Evolutionary conservation across 176 grass and related monocot genomes (phyloP), one percentile per base, ranked within the genome.

Genomic region (Oryza longistaminata): DNA sequence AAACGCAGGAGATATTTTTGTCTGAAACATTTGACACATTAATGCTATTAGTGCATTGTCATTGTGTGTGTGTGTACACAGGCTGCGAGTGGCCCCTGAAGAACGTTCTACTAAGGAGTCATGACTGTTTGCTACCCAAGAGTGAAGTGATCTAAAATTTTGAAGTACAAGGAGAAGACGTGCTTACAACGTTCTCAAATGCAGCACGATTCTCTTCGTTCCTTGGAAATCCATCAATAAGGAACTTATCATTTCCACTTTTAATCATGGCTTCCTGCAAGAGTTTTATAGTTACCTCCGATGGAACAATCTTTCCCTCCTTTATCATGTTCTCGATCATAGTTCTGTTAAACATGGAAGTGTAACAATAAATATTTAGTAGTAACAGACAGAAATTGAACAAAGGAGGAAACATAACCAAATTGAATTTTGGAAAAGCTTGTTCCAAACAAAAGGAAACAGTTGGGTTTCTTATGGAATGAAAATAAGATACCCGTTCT

Each of bases 261-360:
- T 92, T 91, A 46, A 86, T 75, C 85, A 94, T 94, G 35, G 90
- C 93, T 26, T 79, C 79, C 81, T 94, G 87, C 84, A 94, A 75
- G 48, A 94, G 90, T 74, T 90, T 92, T 83, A 94, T 91, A 61
- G 93, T 94, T 16, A 94, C 87, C 88, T 94, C 90, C 0, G 90
- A 92, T 46, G 93, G 90, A 75, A 94, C 93, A 81, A 94, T 90
- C 74, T 94, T 94, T 80, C 93, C 93, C 74, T 94, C 93, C 79
- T 92, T 94, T 89, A 94, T 94, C 92, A 94, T 94, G 83, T 94
- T 94, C 70, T 94, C 88, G 17, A 94, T 94, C 92, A 94, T 94
- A 44, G 92, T 94, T 40, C 92, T 91, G 83, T 70, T 29, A 82
- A 84, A 25, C 22, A 87, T 64, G 1, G 1, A 85, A 88, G 64